A percentile compares a stretch with the other conserved stretches of the same genome.
phyloP scores from a whole-genome alignment of 306 rosid species.

The Cicer chorassanicum region DNA sequence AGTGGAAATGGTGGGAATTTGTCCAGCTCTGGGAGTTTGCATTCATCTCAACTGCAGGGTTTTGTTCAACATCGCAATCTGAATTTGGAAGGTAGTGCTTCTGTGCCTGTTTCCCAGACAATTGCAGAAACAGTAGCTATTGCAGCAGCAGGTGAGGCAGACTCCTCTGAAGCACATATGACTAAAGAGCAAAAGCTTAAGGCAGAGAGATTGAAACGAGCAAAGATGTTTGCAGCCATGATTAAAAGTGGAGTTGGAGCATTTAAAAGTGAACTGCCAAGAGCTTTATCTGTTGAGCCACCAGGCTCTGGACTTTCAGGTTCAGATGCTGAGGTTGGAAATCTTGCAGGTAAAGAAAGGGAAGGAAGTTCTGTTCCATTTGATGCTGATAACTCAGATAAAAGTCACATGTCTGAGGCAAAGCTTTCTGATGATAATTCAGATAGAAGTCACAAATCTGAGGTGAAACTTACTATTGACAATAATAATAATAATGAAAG shows the following conservation, averaged over 20 bases:
- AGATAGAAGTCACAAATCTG: constrained; percentile 50
- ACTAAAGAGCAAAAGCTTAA: constrained; percentile 76
- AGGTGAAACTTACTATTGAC: constrained; percentile 47
- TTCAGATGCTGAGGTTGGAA: constrained; percentile 56
- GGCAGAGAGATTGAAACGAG: constrained; percentile 89
- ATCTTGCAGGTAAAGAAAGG: constrained; percentile 62
- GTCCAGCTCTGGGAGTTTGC: constrained; percentile 59
- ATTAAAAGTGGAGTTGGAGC: constrained; percentile 66
- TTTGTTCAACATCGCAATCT: constrained; percentile 39
- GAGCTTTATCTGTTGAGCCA: constrained; percentile 66
- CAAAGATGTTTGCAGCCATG: constrained; percentile 87
- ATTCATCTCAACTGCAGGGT: constrained; percentile 51
- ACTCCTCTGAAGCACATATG: constrained; percentile 81
- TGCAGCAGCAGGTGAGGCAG: constrained; percentile 77
- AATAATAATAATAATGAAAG: constrained; percentile 45
- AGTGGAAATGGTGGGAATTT: constrained; percentile 55
- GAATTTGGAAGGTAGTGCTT: constrained; percentile 44
- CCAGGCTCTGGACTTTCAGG: constrained; percentile 62
- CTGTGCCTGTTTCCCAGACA: constrained; percentile 61
- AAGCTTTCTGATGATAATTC: constrained; percentile 48
- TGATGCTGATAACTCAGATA: constrained; percentile 56
- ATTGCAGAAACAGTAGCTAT: constrained; percentile 70
- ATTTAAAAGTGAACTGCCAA: constrained; percentile 52
- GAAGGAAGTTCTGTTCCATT: constrained; percentile 73
- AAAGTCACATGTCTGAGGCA: constrained; percentile 51